A percentile compares a stretch with the other conserved stretches of the same genome.
phyloP scores from a whole-genome alignment of 148 eudicot genomes.

The Mesembryanthemum crystallinum region DNA sequence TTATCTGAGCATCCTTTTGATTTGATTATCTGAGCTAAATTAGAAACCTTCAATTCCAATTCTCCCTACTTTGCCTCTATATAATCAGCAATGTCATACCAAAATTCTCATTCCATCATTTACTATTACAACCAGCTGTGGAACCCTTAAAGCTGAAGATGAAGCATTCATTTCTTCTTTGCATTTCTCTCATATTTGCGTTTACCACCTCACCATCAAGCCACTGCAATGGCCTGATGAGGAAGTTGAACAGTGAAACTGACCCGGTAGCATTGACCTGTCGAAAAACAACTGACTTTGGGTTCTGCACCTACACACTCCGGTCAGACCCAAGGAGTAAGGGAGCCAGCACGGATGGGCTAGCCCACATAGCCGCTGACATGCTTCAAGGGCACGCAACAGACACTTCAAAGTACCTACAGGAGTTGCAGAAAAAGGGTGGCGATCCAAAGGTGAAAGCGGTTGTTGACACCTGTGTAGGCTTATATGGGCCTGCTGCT shows the following conservation, averaged over 20 bases:
- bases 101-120: background rate
- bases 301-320: slow-evolving; percentile 24
- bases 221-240: slow-evolving; percentile 21
- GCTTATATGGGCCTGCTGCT: slow-evolving; percentile 1
- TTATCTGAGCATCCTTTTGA: too few relatives aligned
- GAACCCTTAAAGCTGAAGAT: background rate
- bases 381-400: slow-evolving; percentile 9
- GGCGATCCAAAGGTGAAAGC: background rate
- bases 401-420: slow-evolving; percentile 12
- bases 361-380: slow-evolving; percentile 21
- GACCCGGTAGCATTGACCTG: slow-evolving; percentile 16
- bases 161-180: slow-evolving; percentile 1
- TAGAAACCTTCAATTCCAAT: background rate
- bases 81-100: background rate
- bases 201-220: slow-evolving; percentile 15
- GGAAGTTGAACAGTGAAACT: slow-evolving; percentile 18
- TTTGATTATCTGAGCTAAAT: slow-evolving; percentile 1
- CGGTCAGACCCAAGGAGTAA: slow-evolving; percentile 24
- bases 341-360: background rate
- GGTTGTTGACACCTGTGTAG: slow-evolving; percentile 4
- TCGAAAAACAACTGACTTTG: slow-evolving; percentile 17
- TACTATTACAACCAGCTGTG: background rate
- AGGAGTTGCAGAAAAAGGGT: background rate
- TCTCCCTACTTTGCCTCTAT: background rate
- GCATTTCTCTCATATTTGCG: background rate